Conservation (phyloP, 2,329 filamentous ascomycete species). For the Westerdykella aurantiaca region DNA sequence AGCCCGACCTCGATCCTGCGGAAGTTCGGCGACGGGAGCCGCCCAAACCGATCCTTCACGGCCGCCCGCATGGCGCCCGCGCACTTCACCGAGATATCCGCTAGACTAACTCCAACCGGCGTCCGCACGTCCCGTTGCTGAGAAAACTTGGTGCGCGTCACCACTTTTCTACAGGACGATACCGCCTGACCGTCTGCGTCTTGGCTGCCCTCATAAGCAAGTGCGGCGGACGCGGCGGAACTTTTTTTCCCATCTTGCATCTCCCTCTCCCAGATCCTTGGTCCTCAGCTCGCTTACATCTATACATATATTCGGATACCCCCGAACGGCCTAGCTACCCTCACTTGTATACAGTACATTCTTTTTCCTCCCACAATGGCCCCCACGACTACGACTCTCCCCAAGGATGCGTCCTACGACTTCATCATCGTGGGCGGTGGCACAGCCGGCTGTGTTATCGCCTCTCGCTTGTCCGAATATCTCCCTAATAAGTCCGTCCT, state of each 20-base stretch:
- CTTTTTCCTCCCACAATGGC: slow-evolving; percentile 18
- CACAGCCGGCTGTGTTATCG: slow-evolving; percentile 80
- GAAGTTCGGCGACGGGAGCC: too few species aligned
- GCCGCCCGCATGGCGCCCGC: not conserved
- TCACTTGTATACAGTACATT: not conserved
- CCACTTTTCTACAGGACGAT: not conserved
- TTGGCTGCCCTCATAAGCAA: not conserved
- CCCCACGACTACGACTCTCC: slow-evolving; percentile 61
- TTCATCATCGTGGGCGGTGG: slow-evolving; percentile 82
- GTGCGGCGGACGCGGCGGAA: too few species aligned
- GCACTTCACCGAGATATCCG: not conserved
- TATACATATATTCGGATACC: not conserved
- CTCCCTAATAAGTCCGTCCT: slow-evolving; percentile 76
- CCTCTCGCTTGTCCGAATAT: slow-evolving; percentile 73
- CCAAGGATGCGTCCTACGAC: slow-evolving; percentile 62
- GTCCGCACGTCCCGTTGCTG: not conserved
- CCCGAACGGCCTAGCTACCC: not conserved
- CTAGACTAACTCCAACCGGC: not conserved
- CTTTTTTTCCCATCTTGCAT: too few species aligned
- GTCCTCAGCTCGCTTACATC: not conserved
- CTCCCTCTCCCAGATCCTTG: not conserved
- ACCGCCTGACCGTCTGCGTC: not conserved
- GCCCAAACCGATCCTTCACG: not conserved
- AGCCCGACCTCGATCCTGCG: too few species aligned
- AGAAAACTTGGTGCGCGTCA: not conserved